Conservation (phyloP, 768 basidiomycete genomes). For the Leucocoprinus leucothites region DNA sequence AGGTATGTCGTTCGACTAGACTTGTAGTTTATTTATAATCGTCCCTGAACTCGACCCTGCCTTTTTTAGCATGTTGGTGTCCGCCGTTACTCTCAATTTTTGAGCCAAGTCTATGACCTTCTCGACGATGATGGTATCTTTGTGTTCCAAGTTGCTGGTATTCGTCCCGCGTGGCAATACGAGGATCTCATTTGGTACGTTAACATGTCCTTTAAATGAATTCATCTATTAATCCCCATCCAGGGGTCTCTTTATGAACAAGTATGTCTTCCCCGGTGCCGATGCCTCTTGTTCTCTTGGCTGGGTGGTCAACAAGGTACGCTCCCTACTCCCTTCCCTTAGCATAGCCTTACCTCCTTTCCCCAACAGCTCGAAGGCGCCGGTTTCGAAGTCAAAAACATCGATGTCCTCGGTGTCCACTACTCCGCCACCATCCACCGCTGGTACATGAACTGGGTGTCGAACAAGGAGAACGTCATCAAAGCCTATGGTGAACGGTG, state of each 20-base stretch:
- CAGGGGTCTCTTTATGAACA: slow-evolving; percentile 97
- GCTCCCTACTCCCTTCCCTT: neutral
- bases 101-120: slow-evolving; percentile 88
- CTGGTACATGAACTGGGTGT: slow-evolving; percentile 98
- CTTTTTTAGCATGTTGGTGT: slow-evolving; percentile 87
- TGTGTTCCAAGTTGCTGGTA: slow-evolving; percentile 96
- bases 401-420: slow-evolving; percentile 97
- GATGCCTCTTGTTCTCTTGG: slow-evolving; percentile 95
- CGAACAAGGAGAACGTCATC: slow-evolving; percentile 86
- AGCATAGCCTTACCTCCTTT: neutral
- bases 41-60: neutral
- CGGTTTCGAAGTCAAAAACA: slow-evolving; percentile 95
- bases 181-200: slow-evolving; percentile 93
- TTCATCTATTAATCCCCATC: neutral
- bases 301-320: slow-evolving; percentile 78
- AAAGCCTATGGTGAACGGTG: slow-evolving; percentile 90
- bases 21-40: neutral
- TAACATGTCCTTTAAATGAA: neutral
- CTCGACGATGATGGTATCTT: slow-evolving; percentile 93
- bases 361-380: slow-evolving; percentile 72
- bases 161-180: slow-evolving; percentile 95
- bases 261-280: slow-evolving; percentile 98
- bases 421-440: slow-evolving; percentile 87
- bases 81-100: slow-evolving; percentile 85
- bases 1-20: slow-evolving; percentile 43